Conservation (phyloP, 1,284 basidiomycete species). For the Bondarzewia mesenterica region DNA sequence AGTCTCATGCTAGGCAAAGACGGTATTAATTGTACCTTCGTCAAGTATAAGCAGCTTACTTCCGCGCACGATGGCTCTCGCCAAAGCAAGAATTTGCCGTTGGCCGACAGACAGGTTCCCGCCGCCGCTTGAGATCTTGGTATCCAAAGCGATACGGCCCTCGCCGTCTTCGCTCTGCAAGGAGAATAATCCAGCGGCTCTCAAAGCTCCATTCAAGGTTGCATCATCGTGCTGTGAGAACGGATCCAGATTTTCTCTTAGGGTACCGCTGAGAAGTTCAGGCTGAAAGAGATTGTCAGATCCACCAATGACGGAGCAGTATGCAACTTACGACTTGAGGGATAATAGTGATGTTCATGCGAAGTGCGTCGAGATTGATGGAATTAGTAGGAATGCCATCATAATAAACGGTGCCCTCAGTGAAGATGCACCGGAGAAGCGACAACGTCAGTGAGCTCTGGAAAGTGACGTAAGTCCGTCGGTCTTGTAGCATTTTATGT, state of each 20-base stretch:
- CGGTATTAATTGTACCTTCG: too few relatives aligned
- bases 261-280: constrained; percentile 50
- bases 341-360: constrained; percentile 43
- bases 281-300: constrained; percentile 36
- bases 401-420: constrained; percentile 34
- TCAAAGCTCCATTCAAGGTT: constrained; percentile 44
- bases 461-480: neutral
- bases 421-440: constrained; percentile 33
- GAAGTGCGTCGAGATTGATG: constrained; percentile 55
- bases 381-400: constrained; percentile 23
- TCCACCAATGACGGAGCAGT: neutral
- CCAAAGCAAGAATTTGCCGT: constrained; percentile 55
- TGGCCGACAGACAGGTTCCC: constrained; percentile 66
- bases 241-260: constrained; percentile 59
- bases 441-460: constrained; percentile 36
- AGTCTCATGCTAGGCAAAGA: too few relatives aligned
- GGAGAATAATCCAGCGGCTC: constrained; percentile 45
- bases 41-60: constrained; percentile 56
- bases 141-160: constrained; percentile 42
- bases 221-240: constrained; percentile 70
- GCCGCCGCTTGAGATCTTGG: constrained; percentile 46
- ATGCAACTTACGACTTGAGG: constrained; percentile 25
- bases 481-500: neutral
- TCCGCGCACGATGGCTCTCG: constrained; percentile 46
- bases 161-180: constrained; percentile 42